Percentiles rank a stretch among this genome's conserved stretches.
These are phyloP conservation scores for Plasmodium falciparum DNA, from an alignment of 169 alveolate genomes.

Conservation along the genomic window DNA sequence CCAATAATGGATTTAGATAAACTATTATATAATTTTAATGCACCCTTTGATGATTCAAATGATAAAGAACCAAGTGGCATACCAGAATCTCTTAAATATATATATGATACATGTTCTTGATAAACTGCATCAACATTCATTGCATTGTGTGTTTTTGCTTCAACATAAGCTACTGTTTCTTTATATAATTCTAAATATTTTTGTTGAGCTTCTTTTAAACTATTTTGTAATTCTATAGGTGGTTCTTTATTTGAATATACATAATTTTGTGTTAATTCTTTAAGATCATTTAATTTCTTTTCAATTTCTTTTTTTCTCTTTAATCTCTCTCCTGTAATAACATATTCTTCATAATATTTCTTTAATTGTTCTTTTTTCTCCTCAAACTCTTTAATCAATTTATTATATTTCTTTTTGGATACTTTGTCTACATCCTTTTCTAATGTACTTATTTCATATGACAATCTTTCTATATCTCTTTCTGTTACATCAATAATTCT, in stretches of 20 bases:
- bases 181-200: constrained; percentile 41
- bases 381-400: constrained; percentile 62
- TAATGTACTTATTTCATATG: constrained; percentile 63
- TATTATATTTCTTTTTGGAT: constrained; percentile 50
- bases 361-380: constrained; percentile 44
- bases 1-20: constrained; percentile 83
- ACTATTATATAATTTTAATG: constrained; percentile 79
- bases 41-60: constrained; percentile 76
- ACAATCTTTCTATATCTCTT: constrained; percentile 67
- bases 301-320: constrained; percentile 53
- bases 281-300: constrained; percentile 58
- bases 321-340: constrained; percentile 57
- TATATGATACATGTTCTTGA: constrained; percentile 75
- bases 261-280: constrained; percentile 57
- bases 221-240: constrained; percentile 49
- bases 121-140: constrained; percentile 75
- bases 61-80: constrained; percentile 76
- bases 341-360: constrained; percentile 66
- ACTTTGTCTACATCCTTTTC: constrained; percentile 74
- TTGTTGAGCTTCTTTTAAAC: constrained; percentile 44
- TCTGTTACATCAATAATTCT: constrained; percentile 68
- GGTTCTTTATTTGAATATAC: constrained; percentile 43
- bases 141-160: constrained; percentile 73
- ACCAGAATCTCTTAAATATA: constrained; percentile 77
- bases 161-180: constrained; percentile 70